Evolutionary conservation across 257 asterid genomes (phyloP).

Genomic region (Schizonepeta tenuifolia): DNA sequence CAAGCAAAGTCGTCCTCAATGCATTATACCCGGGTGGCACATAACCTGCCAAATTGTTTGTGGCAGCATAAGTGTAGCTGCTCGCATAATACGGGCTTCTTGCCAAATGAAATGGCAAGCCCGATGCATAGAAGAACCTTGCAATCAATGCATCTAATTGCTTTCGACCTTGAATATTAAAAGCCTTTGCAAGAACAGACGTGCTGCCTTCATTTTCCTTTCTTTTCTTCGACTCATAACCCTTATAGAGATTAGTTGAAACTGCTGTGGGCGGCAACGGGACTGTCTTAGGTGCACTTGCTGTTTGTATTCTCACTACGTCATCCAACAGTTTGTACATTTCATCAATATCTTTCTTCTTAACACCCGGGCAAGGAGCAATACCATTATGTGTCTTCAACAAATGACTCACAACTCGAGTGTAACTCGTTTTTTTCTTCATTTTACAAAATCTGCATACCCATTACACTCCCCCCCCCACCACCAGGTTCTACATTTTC

Average conservation of each 20-base stretch:
- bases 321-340: background rate
- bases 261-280: background rate
- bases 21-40: too few species aligned
- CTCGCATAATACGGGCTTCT: background rate
- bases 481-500: too few species aligned
- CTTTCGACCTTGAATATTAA: background rate
- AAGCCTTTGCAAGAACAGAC: background rate
- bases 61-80: background rate
- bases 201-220: background rate
- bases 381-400: background rate
- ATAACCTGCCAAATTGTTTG: too few species aligned
- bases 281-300: background rate
- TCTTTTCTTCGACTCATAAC: background rate
- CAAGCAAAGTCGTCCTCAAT: too few species aligned
- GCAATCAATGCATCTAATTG: background rate
- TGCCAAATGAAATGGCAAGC: conserved; percentile 12
- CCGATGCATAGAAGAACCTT: conserved; percentile 1
- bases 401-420: background rate
- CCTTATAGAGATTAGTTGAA: background rate
- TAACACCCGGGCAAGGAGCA: background rate
- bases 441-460: too few species aligned
- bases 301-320: background rate
- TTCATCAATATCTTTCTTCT: background rate
- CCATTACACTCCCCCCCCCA: too few species aligned
- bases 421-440: too few species aligned